phyloP scores from a whole-genome alignment of 2,329 filamentous ascomycete genomes.

The Didymella pinodella region DNA sequence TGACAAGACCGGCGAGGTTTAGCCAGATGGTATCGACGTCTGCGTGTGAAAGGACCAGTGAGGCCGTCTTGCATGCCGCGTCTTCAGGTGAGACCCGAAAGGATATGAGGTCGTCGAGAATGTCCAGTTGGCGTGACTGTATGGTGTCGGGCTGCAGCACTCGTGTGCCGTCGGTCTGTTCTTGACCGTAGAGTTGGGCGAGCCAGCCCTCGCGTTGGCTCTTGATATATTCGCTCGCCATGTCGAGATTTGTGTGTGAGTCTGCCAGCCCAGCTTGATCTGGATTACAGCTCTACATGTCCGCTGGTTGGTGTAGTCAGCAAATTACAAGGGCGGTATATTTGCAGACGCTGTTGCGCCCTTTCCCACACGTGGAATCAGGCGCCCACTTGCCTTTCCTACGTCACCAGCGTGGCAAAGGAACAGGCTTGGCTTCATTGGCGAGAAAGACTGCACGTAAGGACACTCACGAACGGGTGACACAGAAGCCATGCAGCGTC shows the following conservation, averaged over 20 bases:
- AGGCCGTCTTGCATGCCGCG: not conserved
- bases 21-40: not conserved
- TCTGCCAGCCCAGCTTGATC: too few relatives aligned
- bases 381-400: not conserved
- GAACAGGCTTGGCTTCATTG: not conserved
- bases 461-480: too few relatives aligned
- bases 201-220: constrained; percentile 6
- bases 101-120: not conserved
- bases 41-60: constrained; percentile 2
- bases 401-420: not conserved
- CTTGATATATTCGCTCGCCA: not conserved
- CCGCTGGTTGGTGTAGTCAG: too few relatives aligned
- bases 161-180: not conserved
- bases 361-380: not conserved
- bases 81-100: not conserved
- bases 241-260: not conserved
- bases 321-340: not conserved
- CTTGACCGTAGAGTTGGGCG: not conserved
- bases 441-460: too few relatives aligned
- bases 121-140: not conserved
- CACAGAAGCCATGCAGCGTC: too few relatives aligned
- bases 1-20: constrained; percentile 1
- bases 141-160: not conserved
- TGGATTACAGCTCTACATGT: too few relatives aligned
- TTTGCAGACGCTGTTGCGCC: not conserved